Evolutionary conservation across 129 eudicot genomes (phyloP).

Genomic region (Apium graveolens): DNA sequence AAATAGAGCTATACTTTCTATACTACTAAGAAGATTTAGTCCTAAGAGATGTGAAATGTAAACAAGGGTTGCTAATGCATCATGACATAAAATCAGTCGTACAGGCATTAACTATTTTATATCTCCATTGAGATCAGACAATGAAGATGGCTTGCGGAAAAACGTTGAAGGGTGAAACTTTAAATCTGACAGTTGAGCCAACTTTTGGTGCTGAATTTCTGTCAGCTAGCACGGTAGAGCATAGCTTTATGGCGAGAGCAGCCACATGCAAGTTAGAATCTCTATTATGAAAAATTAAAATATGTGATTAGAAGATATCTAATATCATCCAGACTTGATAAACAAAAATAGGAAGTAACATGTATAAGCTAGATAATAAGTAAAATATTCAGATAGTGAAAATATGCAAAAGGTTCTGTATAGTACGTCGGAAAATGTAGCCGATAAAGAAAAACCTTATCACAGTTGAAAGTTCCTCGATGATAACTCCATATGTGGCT

Average conservation of each 20-base stretch:
- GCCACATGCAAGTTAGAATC: constrained; percentile 97
- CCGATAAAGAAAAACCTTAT: constrained; percentile 51
- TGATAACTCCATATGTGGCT: constrained; percentile 81
- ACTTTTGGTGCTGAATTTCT: constrained; percentile 71
- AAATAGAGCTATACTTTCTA: background rate
- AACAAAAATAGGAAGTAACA: background rate
- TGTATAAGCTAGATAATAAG: background rate
- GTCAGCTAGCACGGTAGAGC: constrained; percentile 90
- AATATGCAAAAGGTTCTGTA: background rate
- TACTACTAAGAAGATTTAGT: background rate
- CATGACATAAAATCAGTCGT: constrained; percentile 11
- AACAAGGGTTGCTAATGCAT: background rate
- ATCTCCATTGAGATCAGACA: constrained; percentile 39
- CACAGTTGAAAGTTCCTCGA: constrained; percentile 80
- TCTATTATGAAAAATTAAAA: constrained; percentile 31
- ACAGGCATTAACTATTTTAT: constrained; percentile 66
- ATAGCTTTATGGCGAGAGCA: constrained; percentile 84
- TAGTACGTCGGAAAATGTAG: background rate
- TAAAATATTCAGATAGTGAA: background rate
- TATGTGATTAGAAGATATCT: background rate
- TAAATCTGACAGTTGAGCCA: constrained; percentile 67
- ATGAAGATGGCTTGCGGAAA: constrained; percentile 84
- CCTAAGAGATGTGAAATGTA: background rate
- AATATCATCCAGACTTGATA: background rate
- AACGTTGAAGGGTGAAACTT: constrained; percentile 49